phyloP scores from a whole-genome alignment of 1,284 basidiomycete genomes.

The Gymnopus androsaceus region DNA sequence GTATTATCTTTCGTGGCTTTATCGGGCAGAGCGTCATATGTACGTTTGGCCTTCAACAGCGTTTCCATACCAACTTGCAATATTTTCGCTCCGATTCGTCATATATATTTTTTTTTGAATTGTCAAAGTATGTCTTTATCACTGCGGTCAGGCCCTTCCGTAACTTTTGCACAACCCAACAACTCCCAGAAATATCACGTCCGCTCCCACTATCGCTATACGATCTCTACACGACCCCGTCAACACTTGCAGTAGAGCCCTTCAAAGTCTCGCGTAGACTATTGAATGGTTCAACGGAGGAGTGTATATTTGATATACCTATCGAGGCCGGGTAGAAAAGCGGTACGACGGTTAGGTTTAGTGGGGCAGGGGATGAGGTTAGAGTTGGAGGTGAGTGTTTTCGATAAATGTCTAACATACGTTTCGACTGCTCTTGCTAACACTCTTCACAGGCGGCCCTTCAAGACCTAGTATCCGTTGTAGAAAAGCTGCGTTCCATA shows the following conservation, averaged over 20 bases:
- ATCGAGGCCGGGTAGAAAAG: slow-evolving; percentile 86
- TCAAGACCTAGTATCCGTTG: slow-evolving; percentile 87
- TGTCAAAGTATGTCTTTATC: no score
- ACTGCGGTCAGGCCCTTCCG: slow-evolving; percentile 19
- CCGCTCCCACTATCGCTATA: slow-evolving; percentile 88
- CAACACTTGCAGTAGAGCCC: slow-evolving; percentile 85
- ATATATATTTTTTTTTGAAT: no score
- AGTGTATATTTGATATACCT: slow-evolving; percentile 90
- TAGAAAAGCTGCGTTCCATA: slow-evolving; percentile 85
- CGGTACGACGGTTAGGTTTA: slow-evolving; percentile 91
- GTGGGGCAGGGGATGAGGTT: slow-evolving; percentile 87
- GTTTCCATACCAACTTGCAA: no score
- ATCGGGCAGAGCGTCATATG: no score
- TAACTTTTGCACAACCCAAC: slow-evolving; percentile 27
- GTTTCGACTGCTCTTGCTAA: no score
- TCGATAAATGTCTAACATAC: no score
- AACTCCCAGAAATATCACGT: slow-evolving; percentile 74
- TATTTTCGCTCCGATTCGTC: no score
- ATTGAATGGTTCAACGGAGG: slow-evolving; percentile 75
- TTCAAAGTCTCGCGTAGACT: slow-evolving; percentile 85
- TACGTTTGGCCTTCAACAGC: no score
- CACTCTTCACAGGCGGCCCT: no score
- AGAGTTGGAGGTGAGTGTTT: no score
- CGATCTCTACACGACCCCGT: slow-evolving; percentile 91
- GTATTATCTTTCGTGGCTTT: no score